Evolutionary conservation across 2,329 filamentous ascomycete species (phyloP).

Genomic region (Verticillium albo-atrum): DNA sequence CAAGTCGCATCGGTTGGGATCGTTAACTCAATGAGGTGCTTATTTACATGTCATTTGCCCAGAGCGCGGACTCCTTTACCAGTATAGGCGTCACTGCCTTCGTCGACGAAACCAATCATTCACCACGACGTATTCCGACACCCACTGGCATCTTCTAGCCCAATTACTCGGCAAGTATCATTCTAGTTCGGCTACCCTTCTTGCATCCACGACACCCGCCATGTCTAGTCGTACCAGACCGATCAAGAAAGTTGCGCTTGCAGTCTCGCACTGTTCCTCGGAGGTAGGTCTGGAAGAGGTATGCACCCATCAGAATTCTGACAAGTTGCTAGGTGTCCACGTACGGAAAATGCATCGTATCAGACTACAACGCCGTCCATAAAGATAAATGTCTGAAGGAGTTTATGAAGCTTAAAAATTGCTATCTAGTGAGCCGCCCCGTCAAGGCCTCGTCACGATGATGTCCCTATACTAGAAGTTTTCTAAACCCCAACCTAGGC

Average conservation of each 20-base stretch:
- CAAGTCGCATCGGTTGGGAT: too few species aligned
- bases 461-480: neutral
- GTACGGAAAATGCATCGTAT: conserved; percentile 88
- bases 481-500: neutral
- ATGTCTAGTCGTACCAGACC: conserved; percentile 33
- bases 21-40: too few species aligned
- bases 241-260: conserved; percentile 50
- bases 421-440: conserved; percentile 64
- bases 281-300: conserved; percentile 39
- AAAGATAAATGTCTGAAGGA: conserved; percentile 88
- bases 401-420: conserved; percentile 82
- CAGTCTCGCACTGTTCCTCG: conserved; percentile 50
- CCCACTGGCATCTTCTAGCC: too few species aligned
- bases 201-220: neutral
- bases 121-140: too few species aligned
- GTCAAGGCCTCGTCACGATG: neutral
- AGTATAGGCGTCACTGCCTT: too few species aligned
- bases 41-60: too few species aligned
- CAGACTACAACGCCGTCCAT: conserved; percentile 83
- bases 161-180: too few species aligned
- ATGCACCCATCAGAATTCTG: neutral
- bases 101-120: too few species aligned
- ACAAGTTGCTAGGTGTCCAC: conserved; percentile 59
- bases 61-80: too few species aligned
- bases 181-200: neutral